Evolutionary conservation across 2,329 filamentous ascomycete genomes (phyloP), one percentile per base, ranked within the genome.

Genomic region (Claviceps arundinis): DNA sequence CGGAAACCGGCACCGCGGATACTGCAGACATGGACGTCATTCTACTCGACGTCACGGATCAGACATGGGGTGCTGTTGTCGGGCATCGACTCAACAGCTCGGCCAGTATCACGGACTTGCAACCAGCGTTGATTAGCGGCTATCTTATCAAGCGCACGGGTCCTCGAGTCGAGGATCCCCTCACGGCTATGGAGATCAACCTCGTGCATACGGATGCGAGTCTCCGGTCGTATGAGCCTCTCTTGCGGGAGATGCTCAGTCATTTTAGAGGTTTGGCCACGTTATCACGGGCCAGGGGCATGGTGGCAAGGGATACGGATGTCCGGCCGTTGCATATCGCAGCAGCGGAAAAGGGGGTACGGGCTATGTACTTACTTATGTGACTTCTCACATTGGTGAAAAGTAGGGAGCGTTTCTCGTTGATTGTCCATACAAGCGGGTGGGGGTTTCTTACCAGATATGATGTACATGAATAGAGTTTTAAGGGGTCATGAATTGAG

Each of bases 271-370:
- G 78, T 0, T 63, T 93, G 56, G 82, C 81, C 0, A 79, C 85
- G 17, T 63, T 93, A 58, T 85, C 85, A 1, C 75, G 81, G 56
- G 77, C 82, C 22, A 78, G 84, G 55, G 85, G 81, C 0, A 70
- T 83, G 60, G 70, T 81, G 61, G 75, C 80, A 60, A 66, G 73
- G 55, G 71, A 80, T 51, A 73, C 69, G 48, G 80, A 82, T 61
- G 74, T 81, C n/a, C 70, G 85, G 59, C 87, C 87, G 17, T 88
- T 87, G 84, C 87, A 91, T 71, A 71, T 91, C 54, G 83, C 81
- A 13, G 83, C 79, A 17, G 85, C 82, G 2, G 77, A 85, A 65
- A 84, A 84, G 67, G 84, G 78, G 2, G 81, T 82, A 4, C 73
- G 78, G 62, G 82, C 77, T 19, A 65, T 91, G 62, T 80, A 81